Conservation (phyloP, 176 grass and related monocot genomes). For the Carex scoparia region DNA sequence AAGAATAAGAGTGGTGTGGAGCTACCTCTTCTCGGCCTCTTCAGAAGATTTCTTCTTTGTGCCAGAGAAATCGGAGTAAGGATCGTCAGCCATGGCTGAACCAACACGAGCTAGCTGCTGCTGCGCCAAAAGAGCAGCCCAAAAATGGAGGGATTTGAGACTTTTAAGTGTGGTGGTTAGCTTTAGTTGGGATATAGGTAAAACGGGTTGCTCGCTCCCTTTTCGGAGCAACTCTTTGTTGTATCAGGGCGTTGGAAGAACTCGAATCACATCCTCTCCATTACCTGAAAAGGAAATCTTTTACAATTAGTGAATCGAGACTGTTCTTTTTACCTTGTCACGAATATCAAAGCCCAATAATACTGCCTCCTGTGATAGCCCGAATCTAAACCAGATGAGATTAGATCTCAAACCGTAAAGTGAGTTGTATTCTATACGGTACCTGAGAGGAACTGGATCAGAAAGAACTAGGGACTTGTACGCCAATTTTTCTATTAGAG, state of each 20-base stretch:
- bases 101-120: neutral
- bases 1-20: neutral
- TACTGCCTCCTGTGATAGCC: too few relatives aligned
- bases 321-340: too few relatives aligned
- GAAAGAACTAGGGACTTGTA: neutral
- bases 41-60: conserved; percentile 70
- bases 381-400: too few relatives aligned
- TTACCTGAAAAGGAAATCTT: too few relatives aligned
- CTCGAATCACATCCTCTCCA: too few relatives aligned
- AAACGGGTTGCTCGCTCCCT: neutral
- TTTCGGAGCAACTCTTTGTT: neutral
- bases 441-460: neutral
- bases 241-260: too few relatives aligned
- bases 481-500: neutral
- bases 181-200: conserved; percentile 5
- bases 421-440: too few relatives aligned
- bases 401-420: too few relatives aligned
- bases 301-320: too few relatives aligned
- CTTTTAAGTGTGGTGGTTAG: neutral
- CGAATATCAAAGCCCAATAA: too few relatives aligned
- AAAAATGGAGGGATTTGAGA: neutral
- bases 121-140: neutral
- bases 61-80: conserved; percentile 32
- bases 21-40: conserved; percentile 79
- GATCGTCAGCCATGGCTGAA: conserved; percentile 43